Base-by-base conservation (phyloP, 2,329 filamentous ascomycete genomes). In the Byssoonygena ceratinophila region DNA sequence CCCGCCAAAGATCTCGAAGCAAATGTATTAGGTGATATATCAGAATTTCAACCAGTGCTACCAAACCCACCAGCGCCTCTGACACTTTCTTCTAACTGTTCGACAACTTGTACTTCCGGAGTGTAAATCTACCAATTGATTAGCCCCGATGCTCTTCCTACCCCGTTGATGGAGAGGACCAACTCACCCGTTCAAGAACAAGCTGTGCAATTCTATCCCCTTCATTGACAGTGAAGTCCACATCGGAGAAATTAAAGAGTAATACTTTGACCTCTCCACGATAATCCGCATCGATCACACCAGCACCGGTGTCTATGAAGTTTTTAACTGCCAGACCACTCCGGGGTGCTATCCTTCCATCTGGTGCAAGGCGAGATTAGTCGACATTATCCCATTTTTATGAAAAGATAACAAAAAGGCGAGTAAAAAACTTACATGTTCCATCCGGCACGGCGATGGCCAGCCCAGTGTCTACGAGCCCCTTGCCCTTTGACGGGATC, bases 261-360 rank as follows among this genome's bases (percentile, higher is more conserved):
- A 98, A 77, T 23, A 98, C 85, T 76, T 94, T 95, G 63, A 98
- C 84, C 60, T 86, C 86, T 18, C 92, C 92, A 32, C 92, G 81
- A 75, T 98, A 98, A 71, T 98, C 92, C 31, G 91, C 90, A 69
- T 98, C 92, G 62, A 98, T 97, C 58, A 98, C 92, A 51, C 92
- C 92, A 0, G 92, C 92, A 57, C 94, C 89, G 0, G 87, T 92
- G 69, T 96, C 89, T 67, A 98, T 97, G 72, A 90, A 92, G 74
- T 97, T 82, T 75, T 98, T 98, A 55, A 83, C 77, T 1, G 91
- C 91, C 32, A 95, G 83, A 45, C 89, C 89, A n/a, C 87, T 92
- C 59, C 90, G 85, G 8, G 90, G 90, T 2, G 90, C 90, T 52
- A 95, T 82, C 54, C 90, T 84, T 59, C 91, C 91, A 67, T 97